Evolutionary conservation across 768 basidiomycete genomes (phyloP).

Genomic region (Leccinum subgranulosum): DNA sequence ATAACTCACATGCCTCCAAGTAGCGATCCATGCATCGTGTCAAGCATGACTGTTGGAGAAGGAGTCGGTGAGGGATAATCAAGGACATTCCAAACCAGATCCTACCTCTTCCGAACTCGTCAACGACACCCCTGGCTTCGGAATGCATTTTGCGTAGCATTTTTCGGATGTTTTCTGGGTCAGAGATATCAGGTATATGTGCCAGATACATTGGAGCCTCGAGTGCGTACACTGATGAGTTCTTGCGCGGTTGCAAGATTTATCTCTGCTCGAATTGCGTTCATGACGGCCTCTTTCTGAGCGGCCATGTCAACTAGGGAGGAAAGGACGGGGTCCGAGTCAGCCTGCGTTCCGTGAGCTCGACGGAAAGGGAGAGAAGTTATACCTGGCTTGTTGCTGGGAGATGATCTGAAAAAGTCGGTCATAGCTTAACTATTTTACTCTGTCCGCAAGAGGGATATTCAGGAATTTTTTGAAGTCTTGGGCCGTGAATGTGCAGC

Average conservation of each 20-base stretch:
- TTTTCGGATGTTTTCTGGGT: slow-evolving; percentile 73
- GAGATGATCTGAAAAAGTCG: slow-evolving; percentile 48
- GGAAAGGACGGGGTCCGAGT: not conserved
- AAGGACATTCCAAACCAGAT: not conserved
- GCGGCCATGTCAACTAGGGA: slow-evolving; percentile 38
- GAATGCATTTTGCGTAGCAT: slow-evolving; percentile 74
- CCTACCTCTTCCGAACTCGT: slow-evolving; percentile 71
- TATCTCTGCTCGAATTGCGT: slow-evolving; percentile 64
- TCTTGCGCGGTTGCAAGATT: slow-evolving; percentile 75
- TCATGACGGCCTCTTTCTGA: slow-evolving; percentile 51
- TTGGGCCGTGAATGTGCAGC: not conserved
- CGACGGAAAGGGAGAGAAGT: not conserved
- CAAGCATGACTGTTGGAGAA: slow-evolving; percentile 58
- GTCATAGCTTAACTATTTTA: slow-evolving; percentile 37
- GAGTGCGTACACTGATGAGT: slow-evolving; percentile 60
- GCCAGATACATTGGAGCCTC: not conserved
- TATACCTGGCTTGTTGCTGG: slow-evolving; percentile 28
- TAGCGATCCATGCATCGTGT: slow-evolving; percentile 77
- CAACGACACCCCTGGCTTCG: slow-evolving; percentile 69
- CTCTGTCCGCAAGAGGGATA: not conserved
- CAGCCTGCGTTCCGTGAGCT: not conserved
- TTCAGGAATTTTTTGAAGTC: not conserved
- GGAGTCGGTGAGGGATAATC: not conserved
- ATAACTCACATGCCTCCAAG: slow-evolving; percentile 75
- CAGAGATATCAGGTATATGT: not conserved